Evolutionary conservation across 2,329 filamentous ascomycete genomes (phyloP), one percentile per base, ranked within the genome.

Genomic region (Monosporascus ibericus): DNA sequence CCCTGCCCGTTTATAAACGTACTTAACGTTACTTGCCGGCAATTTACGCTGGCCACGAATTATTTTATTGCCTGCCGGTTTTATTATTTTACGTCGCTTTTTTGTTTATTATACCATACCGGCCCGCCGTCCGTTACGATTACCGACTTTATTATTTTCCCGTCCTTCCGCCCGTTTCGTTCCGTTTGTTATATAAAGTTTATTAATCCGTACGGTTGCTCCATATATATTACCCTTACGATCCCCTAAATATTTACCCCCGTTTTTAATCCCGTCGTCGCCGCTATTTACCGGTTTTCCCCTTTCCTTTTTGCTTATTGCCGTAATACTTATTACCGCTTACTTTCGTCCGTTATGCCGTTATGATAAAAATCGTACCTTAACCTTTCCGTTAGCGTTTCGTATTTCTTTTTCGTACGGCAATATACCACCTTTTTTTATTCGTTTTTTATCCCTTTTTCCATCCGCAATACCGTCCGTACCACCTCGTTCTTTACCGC

Each of bases 31-130:
- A 51, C 9, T 1, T n/a, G 27, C 8, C 49, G 40, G 40, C n/a
- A 51, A 5, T 51, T 34, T 1, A 47, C 42, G 15, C 1, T 27
- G 6, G 20, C 9, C 8, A 51, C 22, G 18, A 51, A 51, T 42
- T n/a, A 47, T 7, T 8, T 34, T 22, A 51, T 51, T 3, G 30
- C 49, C n/a, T 51, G 5, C 49, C 42, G 40, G 49, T 51, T 51
- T 17, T 36, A 5, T 14, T 47, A 14, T 11, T 51, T 30, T 6
- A 51, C 14, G 42, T 51, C 15, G 22, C 14, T 38, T 2, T 11
- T 22, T 14, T 44, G 18, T 11, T 20, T 5, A 6, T 24, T n/a
- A 3, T 36, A 18, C 17, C 20, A 47, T 2, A 7, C 6, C 2
- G 6, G 17, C 34, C 22, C n/a, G 1, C 42, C 27, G 18, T 51